Evolutionary conservation across 805 yeast species (phyloP).

Genomic region (Metschnikowia corniflorae): DNA sequence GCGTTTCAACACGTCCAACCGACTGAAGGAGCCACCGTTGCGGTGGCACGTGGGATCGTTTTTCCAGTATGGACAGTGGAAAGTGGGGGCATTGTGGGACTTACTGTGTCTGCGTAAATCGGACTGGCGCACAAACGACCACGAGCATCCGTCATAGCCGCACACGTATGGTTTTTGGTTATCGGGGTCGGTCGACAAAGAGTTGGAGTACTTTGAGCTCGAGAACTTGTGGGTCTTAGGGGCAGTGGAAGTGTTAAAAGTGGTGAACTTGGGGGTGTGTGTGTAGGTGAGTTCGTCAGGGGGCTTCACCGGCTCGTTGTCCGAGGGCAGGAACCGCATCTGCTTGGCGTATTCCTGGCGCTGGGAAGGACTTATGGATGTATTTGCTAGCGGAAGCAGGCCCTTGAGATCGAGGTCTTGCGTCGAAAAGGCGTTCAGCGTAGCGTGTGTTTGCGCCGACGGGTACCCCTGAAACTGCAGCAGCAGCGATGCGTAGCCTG

Average conservation of each 20-base stretch:
- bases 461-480: neutral
- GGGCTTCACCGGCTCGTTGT: neutral
- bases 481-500: too few species aligned
- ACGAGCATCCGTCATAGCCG: conserved; percentile 45
- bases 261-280: conserved; percentile 5
- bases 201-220: neutral
- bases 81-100: conserved; percentile 63
- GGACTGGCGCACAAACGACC: conserved; percentile 69
- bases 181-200: neutral
- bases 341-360: neutral
- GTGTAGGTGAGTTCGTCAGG: neutral
- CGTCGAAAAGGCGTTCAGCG: neutral
- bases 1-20: conserved; percentile 71
- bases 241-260: conserved; percentile 5
- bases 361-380: neutral
- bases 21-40: conserved; percentile 70
- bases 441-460: neutral
- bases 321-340: conserved; percentile 1
- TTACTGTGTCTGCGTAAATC: conserved; percentile 66
- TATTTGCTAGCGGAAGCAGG: neutral
- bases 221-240: neutral
- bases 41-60: conserved; percentile 69
- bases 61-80: conserved; percentile 72
- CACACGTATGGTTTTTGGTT: conserved; percentile 38
- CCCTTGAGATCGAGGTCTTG: conserved; percentile 1